Percentiles rank a stretch among this genome's conserved stretches.
phyloP scores from a whole-genome alignment of 2,329 filamentous ascomycete genomes.

The Esteya vermicola region DNA sequence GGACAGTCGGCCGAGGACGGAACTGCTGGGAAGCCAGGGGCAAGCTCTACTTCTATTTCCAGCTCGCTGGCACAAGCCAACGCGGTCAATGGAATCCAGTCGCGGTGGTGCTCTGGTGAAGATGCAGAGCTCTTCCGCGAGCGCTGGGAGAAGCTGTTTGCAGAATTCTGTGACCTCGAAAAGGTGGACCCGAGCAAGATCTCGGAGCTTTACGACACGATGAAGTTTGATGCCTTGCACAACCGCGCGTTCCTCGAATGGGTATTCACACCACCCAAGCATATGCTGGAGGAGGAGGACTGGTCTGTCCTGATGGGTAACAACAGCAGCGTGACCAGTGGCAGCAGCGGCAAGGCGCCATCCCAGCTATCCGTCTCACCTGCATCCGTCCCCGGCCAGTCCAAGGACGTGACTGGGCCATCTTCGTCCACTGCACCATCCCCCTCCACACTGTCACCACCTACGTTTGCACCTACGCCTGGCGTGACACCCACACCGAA shows the following conservation, averaged over 20 bases:
- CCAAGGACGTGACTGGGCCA: neutral
- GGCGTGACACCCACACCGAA: too few relatives aligned
- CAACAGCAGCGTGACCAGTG: conserved; percentile 17
- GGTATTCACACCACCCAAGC: conserved; percentile 80
- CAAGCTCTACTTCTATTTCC: conserved; percentile 23
- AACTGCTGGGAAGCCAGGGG: conserved; percentile 14
- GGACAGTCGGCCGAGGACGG: conserved; percentile 25
- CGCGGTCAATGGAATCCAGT: conserved; percentile 58
- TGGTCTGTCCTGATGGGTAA: conserved; percentile 7
- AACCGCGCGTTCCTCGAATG: conserved; percentile 94
- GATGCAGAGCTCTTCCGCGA: conserved; percentile 91
- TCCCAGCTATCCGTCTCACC: conserved; percentile 16
- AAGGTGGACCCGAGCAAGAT: conserved; percentile 99
- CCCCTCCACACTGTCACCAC: neutral
- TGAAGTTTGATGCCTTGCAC: conserved; percentile 98
- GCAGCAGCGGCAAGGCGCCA: conserved; percentile 19
- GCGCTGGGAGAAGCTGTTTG: conserved; percentile 95
- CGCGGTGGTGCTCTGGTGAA: conserved; percentile 92
- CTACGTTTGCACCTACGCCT: neutral
- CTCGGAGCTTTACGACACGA: conserved; percentile 94
- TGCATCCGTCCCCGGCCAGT: conserved; percentile 6
- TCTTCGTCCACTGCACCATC: too few relatives aligned
- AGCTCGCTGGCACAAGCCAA: conserved; percentile 36
- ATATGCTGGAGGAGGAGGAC: conserved; percentile 58
- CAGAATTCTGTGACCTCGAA: conserved; percentile 89